Evolutionary conservation across 2,329 filamentous ascomycete genomes (phyloP), one percentile per base, ranked within the genome.

Genomic region (Diplodia seriata): DNA sequence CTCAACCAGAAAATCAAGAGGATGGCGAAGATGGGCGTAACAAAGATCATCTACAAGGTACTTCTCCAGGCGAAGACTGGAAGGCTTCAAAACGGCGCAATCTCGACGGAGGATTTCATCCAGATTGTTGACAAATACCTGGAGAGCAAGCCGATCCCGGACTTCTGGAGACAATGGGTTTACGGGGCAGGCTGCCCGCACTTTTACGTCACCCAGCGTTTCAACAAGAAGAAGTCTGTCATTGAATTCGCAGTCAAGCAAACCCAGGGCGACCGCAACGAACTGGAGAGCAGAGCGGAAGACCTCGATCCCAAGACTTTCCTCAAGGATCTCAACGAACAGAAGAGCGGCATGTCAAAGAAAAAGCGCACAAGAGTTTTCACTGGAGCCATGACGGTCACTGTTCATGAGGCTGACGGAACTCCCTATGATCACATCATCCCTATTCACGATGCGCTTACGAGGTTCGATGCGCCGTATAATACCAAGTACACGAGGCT

Each of bases 401-500:
- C 95, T 38, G 97, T 99, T 70, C 95, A 99, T 80, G 95, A 99
- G 81, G 95, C 95, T 29, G 96, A 99, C 75, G 95, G 95, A 11
- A 98, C 95, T 0, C 95, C 95, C 2, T 99, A 99, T 75, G 95
- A 99, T 77, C 95, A 99, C 76, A 97, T 97, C 70, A 90, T 98
- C 38, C 93, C 97, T 74, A 97, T 99, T 76, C 93, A 93, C 69
- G 93, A 97, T 72, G 90, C 90, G 33, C 87, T 88, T 15, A 92
- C 91, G 2, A 92, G 91, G 76, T 91, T 98, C 69, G 94, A 97
- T 70, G 97, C 99, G 69, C 94, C 94, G 0, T 99, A 99, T 81
- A 98, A 98, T 74, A 99, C 95, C 0, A 99, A 99, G 77, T 99
- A 99, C 82, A 99, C 98, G 82, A 90, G 96, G 9, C 85, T 99